phyloP scores from a whole-genome alignment of 192 early-diverging fungal species.

The Umbelopsis vinacea region DNA sequence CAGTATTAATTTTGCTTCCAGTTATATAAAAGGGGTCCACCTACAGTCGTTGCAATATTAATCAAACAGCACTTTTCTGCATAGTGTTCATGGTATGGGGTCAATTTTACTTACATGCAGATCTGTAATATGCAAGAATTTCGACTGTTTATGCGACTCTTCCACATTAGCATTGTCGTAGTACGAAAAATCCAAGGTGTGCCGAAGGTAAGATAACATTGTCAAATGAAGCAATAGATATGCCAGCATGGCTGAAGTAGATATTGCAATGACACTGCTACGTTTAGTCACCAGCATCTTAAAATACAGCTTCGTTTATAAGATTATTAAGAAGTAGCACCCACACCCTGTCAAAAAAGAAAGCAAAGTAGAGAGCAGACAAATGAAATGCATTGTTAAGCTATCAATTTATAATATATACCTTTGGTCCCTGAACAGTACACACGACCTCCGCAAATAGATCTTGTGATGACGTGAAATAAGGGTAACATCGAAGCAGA shows the following conservation, averaged over 20 bases:
- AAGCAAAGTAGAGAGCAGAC: neutral
- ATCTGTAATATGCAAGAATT: conserved; percentile 74
- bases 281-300: neutral
- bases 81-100: neutral
- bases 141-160: neutral
- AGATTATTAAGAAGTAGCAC: no score
- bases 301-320: no score
- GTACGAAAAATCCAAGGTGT: neutral
- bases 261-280: neutral
- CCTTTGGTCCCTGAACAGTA: neutral
- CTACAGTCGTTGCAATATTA: conserved; percentile 12
- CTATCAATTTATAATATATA: neutral
- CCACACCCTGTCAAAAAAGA: neutral
- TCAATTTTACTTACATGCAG: conserved; percentile 53
- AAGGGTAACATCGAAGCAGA: neutral
- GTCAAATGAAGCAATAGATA: neutral
- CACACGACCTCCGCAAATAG: neutral
- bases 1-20: conserved; percentile 56
- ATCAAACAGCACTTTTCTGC: neutral
- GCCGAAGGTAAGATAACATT: neutral
- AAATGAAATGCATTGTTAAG: neutral
- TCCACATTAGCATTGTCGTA: neutral
- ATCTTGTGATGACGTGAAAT: conserved; percentile 9
- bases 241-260: neutral
- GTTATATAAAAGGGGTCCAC: conserved; percentile 43